Conservation (phyloP, 2,329 filamentous ascomycete species). For the Exophiala dermatitidis region DNA sequence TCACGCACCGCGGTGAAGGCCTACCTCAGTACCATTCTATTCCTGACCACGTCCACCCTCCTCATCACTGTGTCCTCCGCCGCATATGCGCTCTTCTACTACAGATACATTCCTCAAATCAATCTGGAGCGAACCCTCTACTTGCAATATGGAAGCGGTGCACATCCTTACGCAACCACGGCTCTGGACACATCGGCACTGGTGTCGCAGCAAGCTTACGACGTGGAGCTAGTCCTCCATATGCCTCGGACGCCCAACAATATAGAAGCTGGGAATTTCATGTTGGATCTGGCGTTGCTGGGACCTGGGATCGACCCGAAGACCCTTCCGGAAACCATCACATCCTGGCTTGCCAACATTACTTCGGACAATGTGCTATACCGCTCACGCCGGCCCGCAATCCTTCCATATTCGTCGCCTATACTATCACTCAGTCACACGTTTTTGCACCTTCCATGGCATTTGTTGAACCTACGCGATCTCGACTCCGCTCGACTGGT, state of each 20-base stretch:
- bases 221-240: slow-evolving; percentile 66
- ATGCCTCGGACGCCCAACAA: slow-evolving; percentile 75
- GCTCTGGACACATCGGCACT: slow-evolving; percentile 45
- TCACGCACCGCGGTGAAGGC: slow-evolving; percentile 58
- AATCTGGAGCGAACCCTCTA: slow-evolving; percentile 56
- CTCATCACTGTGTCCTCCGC: slow-evolving; percentile 53
- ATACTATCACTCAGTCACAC: slow-evolving; percentile 49
- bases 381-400: slow-evolving; percentile 63
- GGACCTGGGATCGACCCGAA: slow-evolving; percentile 24
- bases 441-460: slow-evolving; percentile 20
- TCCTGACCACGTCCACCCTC: slow-evolving; percentile 46
- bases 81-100: slow-evolving; percentile 62
- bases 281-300: slow-evolving; percentile 72
- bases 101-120: slow-evolving; percentile 59
- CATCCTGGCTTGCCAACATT: slow-evolving; percentile 26
- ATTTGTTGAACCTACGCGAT: slow-evolving; percentile 30
- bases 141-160: slow-evolving; percentile 48
- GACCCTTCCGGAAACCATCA: slow-evolving; percentile 9
- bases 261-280: slow-evolving; percentile 78
- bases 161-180: slow-evolving; percentile 48
- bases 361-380: slow-evolving; percentile 44
- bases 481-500: slow-evolving; percentile 57
- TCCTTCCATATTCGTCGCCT: slow-evolving; percentile 73
- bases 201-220: slow-evolving; percentile 71
- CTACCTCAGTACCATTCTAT: slow-evolving; percentile 55